Conservation (phyloP, 768 basidiomycete genomes). For the Leucosporidium yakuticum region DNA sequence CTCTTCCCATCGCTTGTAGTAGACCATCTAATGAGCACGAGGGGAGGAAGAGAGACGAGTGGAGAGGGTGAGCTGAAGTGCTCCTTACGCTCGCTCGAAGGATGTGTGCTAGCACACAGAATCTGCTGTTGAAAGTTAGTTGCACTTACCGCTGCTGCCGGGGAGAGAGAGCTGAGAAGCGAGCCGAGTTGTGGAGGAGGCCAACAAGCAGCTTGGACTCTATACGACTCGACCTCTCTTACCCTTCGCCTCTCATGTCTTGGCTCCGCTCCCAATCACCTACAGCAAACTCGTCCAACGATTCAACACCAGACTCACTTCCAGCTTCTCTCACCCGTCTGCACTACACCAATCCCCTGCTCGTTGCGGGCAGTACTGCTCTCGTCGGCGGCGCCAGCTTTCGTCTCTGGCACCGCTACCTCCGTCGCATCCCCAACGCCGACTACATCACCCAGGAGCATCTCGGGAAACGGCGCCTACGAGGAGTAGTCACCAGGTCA, state of each 20-base stretch:
- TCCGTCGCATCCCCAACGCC: conserved; percentile 57
- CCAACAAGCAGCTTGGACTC: too few relatives aligned
- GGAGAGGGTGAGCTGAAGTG: not conserved
- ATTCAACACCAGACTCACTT: not conserved
- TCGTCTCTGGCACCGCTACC: conserved; percentile 51
- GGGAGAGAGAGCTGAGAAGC: too few relatives aligned
- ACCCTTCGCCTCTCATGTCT: not conserved
- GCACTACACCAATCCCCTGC: not conserved
- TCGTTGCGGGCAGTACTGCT: not conserved
- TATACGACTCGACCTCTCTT: too few relatives aligned
- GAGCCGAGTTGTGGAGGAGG: too few relatives aligned
- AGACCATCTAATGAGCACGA: conserved; percentile 10
- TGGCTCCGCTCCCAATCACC: not conserved
- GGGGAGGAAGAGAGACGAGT: not conserved
- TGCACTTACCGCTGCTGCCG: too few relatives aligned
- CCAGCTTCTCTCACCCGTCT: not conserved
- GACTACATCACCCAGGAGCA: conserved; percentile 66
- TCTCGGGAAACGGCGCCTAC: conserved; percentile 60
- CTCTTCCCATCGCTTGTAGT: conserved; percentile 13
- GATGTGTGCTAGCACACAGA: too few relatives aligned
- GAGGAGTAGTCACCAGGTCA: conserved; percentile 76
- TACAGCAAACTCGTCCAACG: not conserved
- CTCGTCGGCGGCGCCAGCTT: not conserved
- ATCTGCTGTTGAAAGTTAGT: too few relatives aligned
- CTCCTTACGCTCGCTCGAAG: too few relatives aligned